Base-by-base conservation (phyloP, 345 rosid species). In the Zanthoxylum bungeanum region DNA sequence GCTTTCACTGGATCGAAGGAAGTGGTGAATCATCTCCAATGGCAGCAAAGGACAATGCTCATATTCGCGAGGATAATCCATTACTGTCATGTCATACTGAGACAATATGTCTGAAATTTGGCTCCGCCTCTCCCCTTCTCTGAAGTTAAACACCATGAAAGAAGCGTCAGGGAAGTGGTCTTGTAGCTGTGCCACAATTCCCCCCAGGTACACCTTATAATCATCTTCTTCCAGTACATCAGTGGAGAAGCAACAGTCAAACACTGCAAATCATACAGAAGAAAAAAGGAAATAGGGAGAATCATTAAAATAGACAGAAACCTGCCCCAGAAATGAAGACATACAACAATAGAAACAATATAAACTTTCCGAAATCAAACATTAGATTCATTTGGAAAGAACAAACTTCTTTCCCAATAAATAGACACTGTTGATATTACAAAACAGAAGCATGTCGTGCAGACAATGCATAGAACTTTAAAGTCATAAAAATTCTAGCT, bases 211-310 rank as follows among this genome's bases (percentile, higher is more conserved):
- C 51, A 87, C 81, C 75, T 88, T 95, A 85, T 88, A 92, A 81
- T 92, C 98, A 80, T 92, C 96, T 82, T 92, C 98, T 75, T 83
- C 97, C 91, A 92, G 75, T 50, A 89, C 91, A 58, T 92, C 94
- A n/a, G 89, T 85, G 36, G 97, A 91, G 91, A 95, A 92, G 89
- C 99, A 95, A 84, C 98, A 89, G 84, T 95, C 98, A 80, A 95
- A 95, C 55, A 95, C 99, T 95, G 86, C 87, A 85, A 73, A 46
- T 39, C 17, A 65, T 28, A n/a, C n/a, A n/a, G n/a, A n/a, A 70
- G 47, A 22, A 69, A 56, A 16, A 33, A 51, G 2, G 1, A 53
- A 61, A 56, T 9, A 7, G 8, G 63, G 2, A 27, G 37, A 46
- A 46, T 28, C 25, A 64, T 64, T 34, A 64, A 64, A 44, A 64